These are phyloP conservation scores for Phytopythium mirpurense DNA, from an alignment of 352 stramenopile genomes.

Conservation along the genomic window DNA sequence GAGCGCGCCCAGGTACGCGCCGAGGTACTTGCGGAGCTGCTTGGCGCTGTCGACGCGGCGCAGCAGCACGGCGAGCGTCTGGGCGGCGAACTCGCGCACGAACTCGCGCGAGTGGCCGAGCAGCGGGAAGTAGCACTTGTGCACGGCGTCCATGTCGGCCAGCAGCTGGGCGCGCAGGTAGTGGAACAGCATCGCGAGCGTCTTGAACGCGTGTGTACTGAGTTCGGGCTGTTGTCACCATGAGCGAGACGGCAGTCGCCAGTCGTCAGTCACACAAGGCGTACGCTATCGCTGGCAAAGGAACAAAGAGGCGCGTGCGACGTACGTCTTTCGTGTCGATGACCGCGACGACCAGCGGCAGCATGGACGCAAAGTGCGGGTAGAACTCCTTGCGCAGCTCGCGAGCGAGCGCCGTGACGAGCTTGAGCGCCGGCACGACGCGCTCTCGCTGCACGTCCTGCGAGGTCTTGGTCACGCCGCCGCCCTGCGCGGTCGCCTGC, in stretches of 20 bases:
- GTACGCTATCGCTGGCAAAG: not conserved
- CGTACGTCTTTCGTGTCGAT: constrained; percentile 83
- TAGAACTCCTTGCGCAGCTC: constrained; percentile 87
- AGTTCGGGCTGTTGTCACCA: constrained; percentile 55
- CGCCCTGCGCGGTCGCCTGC: constrained; percentile 17
- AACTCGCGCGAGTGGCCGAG: constrained; percentile 82
- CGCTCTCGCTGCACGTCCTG: constrained; percentile 66
- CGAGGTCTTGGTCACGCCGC: constrained; percentile 12
- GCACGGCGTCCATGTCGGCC: constrained; percentile 86
- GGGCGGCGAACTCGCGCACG: constrained; percentile 85
- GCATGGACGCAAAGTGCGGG: constrained; percentile 55
- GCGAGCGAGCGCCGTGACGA: constrained; percentile 71
- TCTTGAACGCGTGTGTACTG: constrained; percentile 90
- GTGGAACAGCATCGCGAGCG: constrained; percentile 87
- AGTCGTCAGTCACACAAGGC: not conserved
- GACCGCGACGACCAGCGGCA: constrained; percentile 68
- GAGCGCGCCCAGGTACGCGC: constrained; percentile 71
- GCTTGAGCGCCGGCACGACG: constrained; percentile 73
- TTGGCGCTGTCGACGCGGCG: constrained; percentile 72
- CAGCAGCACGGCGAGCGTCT: constrained; percentile 82
- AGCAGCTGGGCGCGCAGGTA: constrained; percentile 80
- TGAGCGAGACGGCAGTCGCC: too few relatives aligned
- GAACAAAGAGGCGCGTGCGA: too few relatives aligned
- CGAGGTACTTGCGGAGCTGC: constrained; percentile 75
- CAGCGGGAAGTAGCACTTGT: constrained; percentile 88